Percentiles rank a stretch among this genome's conserved stretches.
These are phyloP conservation scores for Oropetium thomaeum DNA, from an alignment of 176 grass and related monocot genomes.

Conservation along the genomic window DNA sequence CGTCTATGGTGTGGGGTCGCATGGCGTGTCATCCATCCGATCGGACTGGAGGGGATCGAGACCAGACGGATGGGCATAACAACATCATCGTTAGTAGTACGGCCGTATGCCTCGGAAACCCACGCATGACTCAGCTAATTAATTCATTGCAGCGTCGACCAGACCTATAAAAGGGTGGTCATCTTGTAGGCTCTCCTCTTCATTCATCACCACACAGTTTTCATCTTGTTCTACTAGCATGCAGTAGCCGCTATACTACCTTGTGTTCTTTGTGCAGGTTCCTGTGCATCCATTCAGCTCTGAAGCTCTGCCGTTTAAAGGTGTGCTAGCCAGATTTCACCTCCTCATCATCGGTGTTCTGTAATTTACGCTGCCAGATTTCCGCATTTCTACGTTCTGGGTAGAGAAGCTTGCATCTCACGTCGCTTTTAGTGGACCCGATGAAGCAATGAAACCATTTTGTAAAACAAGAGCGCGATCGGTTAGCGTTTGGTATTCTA, in stretches of 20 bases:
- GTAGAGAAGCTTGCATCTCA: not conserved
- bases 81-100: not conserved
- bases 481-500: not conserved
- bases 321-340: not conserved
- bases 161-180: slow-evolving; percentile 14
- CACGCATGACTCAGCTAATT: not conserved
- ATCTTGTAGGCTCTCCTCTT: not conserved
- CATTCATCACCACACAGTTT: not conserved
- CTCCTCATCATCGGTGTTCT: not conserved
- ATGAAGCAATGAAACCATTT: not conserved
- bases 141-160: not conserved
- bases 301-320: not conserved
- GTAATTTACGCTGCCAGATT: not conserved
- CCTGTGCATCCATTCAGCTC: not conserved
- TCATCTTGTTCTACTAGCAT: not conserved
- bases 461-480: too few relatives aligned
- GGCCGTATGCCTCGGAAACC: not conserved
- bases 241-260: not conserved
- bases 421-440: not conserved
- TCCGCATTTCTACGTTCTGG: not conserved
- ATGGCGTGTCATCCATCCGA: not conserved
- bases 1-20: not conserved
- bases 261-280: not conserved
- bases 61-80: not conserved
- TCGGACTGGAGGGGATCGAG: not conserved